A percentile compares a stretch with the other conserved stretches of the same genome.
These are phyloP conservation scores for Styphnolobium japonicum DNA, from an alignment of 306 rosid species.

Conservation along the genomic window DNA sequence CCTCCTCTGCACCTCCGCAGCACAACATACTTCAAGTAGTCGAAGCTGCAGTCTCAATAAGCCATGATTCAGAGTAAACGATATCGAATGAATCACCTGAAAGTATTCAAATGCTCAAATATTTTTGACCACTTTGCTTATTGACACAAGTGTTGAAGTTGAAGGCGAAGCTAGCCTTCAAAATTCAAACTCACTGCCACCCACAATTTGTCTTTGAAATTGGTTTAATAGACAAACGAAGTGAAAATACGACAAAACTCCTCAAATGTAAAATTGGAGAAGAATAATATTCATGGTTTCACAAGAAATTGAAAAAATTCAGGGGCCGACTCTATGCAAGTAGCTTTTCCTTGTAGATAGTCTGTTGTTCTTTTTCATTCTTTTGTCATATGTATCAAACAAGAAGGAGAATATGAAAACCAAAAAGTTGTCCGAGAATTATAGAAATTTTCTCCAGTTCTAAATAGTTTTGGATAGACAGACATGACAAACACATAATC, in stretches of 20 bases:
- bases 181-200: not conserved
- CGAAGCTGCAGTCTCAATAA: constrained; percentile 36
- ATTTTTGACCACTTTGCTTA: not conserved
- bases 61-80: constrained; percentile 37
- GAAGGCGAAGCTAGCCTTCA: not conserved
- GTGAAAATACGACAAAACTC: not conserved
- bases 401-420: no score
- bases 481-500: not conserved
- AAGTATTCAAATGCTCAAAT: constrained; percentile 1
- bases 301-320: no score
- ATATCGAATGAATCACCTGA: constrained; percentile 31
- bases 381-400: not conserved
- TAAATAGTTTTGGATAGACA: not conserved
- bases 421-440: no score
- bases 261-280: not conserved
- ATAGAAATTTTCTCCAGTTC: not conserved
- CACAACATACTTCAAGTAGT: constrained; percentile 65
- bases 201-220: not conserved
- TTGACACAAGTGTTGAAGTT: not conserved
- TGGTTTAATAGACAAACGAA: not conserved
- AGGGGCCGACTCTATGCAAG: no score
- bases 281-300: not conserved
- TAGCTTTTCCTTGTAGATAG: not conserved
- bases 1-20: constrained; percentile 86
- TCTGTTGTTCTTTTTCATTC: not conserved